Conservation (phyloP, 1,139 yeast genomes). For the Lodderomyces orthopsilosis region DNA sequence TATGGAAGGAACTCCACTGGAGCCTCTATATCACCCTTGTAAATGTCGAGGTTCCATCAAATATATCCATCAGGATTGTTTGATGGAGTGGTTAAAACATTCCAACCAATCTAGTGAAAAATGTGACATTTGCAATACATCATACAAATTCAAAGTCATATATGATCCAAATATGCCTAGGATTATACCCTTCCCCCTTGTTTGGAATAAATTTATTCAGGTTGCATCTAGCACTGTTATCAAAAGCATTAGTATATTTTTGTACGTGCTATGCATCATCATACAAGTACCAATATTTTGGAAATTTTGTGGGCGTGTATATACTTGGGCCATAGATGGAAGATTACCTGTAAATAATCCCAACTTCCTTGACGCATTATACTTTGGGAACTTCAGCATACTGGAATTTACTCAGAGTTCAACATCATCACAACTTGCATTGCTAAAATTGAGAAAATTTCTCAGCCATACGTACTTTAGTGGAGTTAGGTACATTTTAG, state of each 20-base stretch:
- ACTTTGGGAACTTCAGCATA: conserved; percentile 45
- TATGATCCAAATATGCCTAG: conserved; percentile 72
- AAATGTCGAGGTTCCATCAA: conserved; percentile 91
- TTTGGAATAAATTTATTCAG: conserved; percentile 39
- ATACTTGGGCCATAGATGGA: conserved; percentile 56
- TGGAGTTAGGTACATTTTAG: conserved; percentile 38
- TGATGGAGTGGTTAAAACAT: conserved; percentile 79
- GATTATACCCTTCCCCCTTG: conserved; percentile 51
- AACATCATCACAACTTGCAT: conserved; percentile 9
- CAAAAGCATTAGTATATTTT: conserved; percentile 26
- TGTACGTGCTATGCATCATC: conserved; percentile 40
- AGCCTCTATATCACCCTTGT: conserved; percentile 90
- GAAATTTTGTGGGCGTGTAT: conserved; percentile 50
- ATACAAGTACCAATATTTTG: conserved; percentile 58
- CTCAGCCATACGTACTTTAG: conserved; percentile 37
- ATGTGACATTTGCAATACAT: conserved; percentile 88
- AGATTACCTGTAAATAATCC: conserved; percentile 39
- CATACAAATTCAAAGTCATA: conserved; percentile 68
- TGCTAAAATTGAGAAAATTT: conserved; percentile 20
- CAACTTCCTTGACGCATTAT: conserved; percentile 37
- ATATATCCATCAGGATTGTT: conserved; percentile 89
- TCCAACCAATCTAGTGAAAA: conserved; percentile 58
- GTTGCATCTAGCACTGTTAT: conserved; percentile 24
- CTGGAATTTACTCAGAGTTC: conserved; percentile 5
- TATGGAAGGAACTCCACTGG: conserved; percentile 76